Percentiles rank a stretch among this genome's conserved stretches.
Conservation (phyloP, 495 filamentous ascomycete species). For the Parmelia sp. region DNA sequence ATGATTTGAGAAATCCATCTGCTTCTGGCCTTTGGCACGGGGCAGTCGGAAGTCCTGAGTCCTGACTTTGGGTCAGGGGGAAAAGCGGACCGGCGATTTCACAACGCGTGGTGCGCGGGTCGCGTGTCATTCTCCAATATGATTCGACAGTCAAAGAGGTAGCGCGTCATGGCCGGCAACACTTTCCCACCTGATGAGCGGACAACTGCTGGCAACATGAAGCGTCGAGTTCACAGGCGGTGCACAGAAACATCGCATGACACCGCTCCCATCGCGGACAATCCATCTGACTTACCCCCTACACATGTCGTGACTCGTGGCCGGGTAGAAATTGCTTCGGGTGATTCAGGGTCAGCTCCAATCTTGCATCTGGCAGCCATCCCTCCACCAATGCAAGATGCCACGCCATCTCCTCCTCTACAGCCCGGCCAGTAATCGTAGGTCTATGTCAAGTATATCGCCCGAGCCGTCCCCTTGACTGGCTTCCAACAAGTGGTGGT, state of each 20-base stretch:
- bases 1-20: neutral
- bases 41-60: too few relatives aligned
- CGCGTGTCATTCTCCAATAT: neutral
- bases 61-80: neutral
- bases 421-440: slow-evolving; percentile 13
- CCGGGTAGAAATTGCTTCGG: neutral
- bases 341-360: neutral
- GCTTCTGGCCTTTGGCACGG: neutral
- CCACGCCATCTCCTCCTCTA: slow-evolving; percentile 2
- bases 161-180: neutral
- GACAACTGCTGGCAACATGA: neutral
- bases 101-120: neutral
- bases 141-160: neutral
- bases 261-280: too few relatives aligned
- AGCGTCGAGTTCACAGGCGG: neutral
- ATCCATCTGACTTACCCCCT: neutral
- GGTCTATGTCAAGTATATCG: slow-evolving; percentile 11
- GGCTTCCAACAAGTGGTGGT: neutral
- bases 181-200: neutral
- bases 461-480: slow-evolving; percentile 10
- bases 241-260: too few relatives aligned
- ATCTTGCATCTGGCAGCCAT: neutral
- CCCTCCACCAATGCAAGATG: neutral
- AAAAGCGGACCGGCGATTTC: neutral
- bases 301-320: neutral